Percentiles rank a stretch among this genome's conserved stretches.
These are phyloP conservation scores for Meyerozyma guilliermondii DNA, from an alignment of 1,139 yeast genomes.

Conservation along the genomic window DNA sequence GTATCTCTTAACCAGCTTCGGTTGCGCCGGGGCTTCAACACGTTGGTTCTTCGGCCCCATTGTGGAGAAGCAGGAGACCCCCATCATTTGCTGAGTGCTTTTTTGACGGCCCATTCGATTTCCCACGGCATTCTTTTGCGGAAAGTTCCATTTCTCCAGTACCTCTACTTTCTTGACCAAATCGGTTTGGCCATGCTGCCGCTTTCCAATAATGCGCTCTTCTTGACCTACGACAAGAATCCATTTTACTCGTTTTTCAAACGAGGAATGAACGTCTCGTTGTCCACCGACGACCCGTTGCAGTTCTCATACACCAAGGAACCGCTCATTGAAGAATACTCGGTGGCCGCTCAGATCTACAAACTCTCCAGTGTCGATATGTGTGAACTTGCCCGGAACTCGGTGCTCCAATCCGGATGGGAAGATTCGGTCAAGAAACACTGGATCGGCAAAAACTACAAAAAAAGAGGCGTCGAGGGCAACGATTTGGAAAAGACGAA, in stretches of 20 bases:
- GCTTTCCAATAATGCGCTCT: conserved; percentile 89
- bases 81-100: conserved; percentile 89
- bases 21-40: conserved; percentile 65
- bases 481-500: conserved; percentile 91
- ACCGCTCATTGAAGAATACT: conserved; percentile 95
- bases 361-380: conserved; percentile 90
- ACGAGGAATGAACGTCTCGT: conserved; percentile 87
- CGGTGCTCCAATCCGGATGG: conserved; percentile 91
- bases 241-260: conserved; percentile 89
- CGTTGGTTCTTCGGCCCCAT: conserved; percentile 92
- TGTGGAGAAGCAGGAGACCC: conserved; percentile 99
- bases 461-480: conserved; percentile 61
- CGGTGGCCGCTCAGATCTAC: conserved; percentile 96
- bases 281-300: conserved; percentile 69
- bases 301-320: conserved; percentile 96
- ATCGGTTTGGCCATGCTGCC: conserved; percentile 99
- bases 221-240: conserved; percentile 89
- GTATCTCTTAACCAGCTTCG: conserved; percentile 84
- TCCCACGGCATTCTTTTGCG: conserved; percentile 92
- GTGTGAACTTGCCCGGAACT: conserved; percentile 78
- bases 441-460: conserved; percentile 82
- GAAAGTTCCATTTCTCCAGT: conserved; percentile 92
- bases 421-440: conserved; percentile 79
- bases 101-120: conserved; percentile 83
- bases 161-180: conserved; percentile 87